Percentiles rank a stretch among this genome's conserved stretches.
These are phyloP conservation scores for Cyanodermella asteris DNA, from an alignment of 2,329 filamentous ascomycete genomes.

Conservation along the genomic window DNA sequence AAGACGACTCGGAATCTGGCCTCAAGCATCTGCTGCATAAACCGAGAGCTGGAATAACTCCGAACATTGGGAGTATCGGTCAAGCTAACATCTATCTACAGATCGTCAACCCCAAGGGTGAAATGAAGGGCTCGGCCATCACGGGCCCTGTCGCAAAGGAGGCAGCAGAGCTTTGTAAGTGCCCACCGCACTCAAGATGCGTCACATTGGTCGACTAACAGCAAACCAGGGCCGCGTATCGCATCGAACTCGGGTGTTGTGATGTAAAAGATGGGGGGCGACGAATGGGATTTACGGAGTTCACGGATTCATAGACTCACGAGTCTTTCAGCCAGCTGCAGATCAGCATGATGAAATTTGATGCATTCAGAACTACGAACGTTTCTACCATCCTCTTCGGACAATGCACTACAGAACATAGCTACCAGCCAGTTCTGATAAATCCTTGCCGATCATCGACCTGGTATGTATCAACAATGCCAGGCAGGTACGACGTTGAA, in stretches of 20 bases:
- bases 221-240: conserved; percentile 67
- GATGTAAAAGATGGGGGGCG: conserved; percentile 88
- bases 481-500: no score
- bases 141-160: conserved; percentile 99
- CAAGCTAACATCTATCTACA: conserved; percentile 20
- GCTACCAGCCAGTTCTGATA: no score
- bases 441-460: no score
- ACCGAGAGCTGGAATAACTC: conserved; percentile 7
- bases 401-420: no score
- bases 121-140: conserved; percentile 99
- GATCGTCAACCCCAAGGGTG: conserved; percentile 99
- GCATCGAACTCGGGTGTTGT: conserved; percentile 99
- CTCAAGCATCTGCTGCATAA: not conserved
- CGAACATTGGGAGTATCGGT: no score
- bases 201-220: conserved; percentile 14
- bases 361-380: no score
- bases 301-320: no score
- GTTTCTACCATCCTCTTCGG: no score
- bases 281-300: no score
- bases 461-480: no score
- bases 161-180: conserved; percentile 74
- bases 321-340: no score
- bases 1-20: not conserved
- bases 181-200: not conserved
- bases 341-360: no score